Percentiles rank a stretch among this genome's conserved stretches.
These are phyloP conservation scores for Cercospora zeina DNA, from an alignment of 2,329 filamentous ascomycete genomes.

Conservation along the genomic window DNA sequence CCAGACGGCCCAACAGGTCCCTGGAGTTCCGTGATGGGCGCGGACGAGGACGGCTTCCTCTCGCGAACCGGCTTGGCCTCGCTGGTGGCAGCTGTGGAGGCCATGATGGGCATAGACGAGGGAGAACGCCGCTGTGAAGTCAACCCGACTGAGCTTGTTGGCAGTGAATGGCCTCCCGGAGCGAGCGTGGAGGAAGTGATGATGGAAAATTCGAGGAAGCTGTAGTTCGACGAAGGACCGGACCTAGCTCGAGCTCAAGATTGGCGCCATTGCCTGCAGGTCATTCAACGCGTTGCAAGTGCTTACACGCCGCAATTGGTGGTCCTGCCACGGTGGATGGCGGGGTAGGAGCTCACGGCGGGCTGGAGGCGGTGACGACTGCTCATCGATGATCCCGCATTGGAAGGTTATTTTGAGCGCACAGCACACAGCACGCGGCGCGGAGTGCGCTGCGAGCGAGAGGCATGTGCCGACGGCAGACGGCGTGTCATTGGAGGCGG, in stretches of 20 bases:
- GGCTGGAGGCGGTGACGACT: not conserved
- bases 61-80: slow-evolving; percentile 54
- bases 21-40: slow-evolving; percentile 81
- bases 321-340: slow-evolving; percentile 12
- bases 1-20: slow-evolving; percentile 77
- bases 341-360: slow-evolving; percentile 5
- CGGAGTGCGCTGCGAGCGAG: not conserved
- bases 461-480: not conserved
- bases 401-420: not conserved
- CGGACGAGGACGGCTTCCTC: slow-evolving; percentile 76
- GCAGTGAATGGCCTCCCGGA: not conserved
- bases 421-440: not conserved
- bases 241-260: slow-evolving; percentile 14
- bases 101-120: slow-evolving; percentile 26
- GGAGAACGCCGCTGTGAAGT: not conserved
- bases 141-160: not conserved
- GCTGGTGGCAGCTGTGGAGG: slow-evolving; percentile 38
- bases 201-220: slow-evolving; percentile 9
- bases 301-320: slow-evolving; percentile 4
- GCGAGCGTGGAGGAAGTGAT: not conserved
- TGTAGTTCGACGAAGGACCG: slow-evolving; percentile 6
- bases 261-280: slow-evolving; percentile 11
- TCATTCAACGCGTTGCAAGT: slow-evolving; percentile 17
- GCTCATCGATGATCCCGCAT: slow-evolving; percentile 4
- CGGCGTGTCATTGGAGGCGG: not conserved